A percentile compares a stretch with the other conserved stretches of the same genome.
These are phyloP conservation scores for Xerocomus cyaneibrunnescens DNA, from an alignment of 1,284 basidiomycete species.

Conservation along the genomic window DNA sequence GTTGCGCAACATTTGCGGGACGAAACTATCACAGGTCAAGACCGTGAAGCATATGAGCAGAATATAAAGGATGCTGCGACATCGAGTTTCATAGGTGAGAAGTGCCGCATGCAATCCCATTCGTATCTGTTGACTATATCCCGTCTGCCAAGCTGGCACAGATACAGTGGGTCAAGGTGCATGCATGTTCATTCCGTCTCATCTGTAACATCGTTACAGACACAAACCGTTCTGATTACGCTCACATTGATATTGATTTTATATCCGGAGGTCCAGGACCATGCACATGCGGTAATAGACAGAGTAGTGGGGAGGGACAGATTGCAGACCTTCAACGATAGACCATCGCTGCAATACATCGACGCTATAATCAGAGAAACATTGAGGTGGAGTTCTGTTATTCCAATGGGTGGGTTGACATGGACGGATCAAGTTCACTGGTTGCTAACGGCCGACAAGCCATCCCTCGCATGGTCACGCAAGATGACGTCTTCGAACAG, in stretches of 20 bases:
- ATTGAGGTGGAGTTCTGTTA: constrained; percentile 25
- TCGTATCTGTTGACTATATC: neutral
- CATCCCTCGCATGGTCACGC: constrained; percentile 21
- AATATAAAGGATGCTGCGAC: constrained; percentile 21
- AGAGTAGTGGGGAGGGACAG: constrained; percentile 22
- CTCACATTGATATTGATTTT: constrained; percentile 27
- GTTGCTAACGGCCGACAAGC: constrained; percentile 10
- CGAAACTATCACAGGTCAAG: neutral
- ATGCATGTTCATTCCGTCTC: neutral
- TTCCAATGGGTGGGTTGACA: constrained; percentile 25
- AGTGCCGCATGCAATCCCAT: neutral
- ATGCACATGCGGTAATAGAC: constrained; percentile 27
- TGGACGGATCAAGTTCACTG: neutral
- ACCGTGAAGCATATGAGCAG: constrained; percentile 13
- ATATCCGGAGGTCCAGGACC: constrained; percentile 24
- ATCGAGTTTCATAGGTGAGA: constrained; percentile 23
- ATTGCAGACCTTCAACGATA: constrained; percentile 25
- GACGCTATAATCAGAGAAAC: constrained; percentile 30
- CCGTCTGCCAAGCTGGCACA: constrained; percentile 18
- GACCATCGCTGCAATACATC: constrained; percentile 24
- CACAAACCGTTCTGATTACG: constrained; percentile 19
- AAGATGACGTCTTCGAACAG: constrained; percentile 30
- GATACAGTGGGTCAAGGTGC: constrained; percentile 20
- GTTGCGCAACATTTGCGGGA: constrained; percentile 17
- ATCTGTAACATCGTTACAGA: constrained; percentile 17